phyloP scores from a whole-genome alignment of 208 protist genomes.

The Trypanosoma lewisi region DNA sequence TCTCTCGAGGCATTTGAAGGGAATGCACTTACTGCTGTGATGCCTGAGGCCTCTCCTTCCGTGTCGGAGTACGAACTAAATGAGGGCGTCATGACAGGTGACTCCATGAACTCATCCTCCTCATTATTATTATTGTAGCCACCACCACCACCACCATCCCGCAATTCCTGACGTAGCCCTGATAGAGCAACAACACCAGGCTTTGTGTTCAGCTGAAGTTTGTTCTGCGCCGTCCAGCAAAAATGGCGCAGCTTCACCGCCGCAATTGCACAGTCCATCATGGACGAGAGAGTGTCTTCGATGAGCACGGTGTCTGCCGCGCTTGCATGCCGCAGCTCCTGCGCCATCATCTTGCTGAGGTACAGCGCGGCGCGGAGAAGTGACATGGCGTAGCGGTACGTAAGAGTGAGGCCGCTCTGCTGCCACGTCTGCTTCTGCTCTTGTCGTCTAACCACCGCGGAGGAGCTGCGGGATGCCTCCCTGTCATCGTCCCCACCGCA shows the following conservation, averaged over 20 bases:
- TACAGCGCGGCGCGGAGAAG: constrained; percentile 75
- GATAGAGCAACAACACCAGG: constrained; percentile 25
- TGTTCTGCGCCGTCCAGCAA: constrained; percentile 29
- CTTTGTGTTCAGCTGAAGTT: constrained; percentile 34
- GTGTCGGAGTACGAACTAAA: not conserved
- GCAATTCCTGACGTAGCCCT: constrained; percentile 53
- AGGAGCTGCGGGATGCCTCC: not conserved
- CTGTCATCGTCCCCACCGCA: constrained; percentile 11
- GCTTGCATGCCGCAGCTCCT: constrained; percentile 54
- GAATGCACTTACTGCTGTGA: not conserved
- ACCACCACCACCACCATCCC: not conserved
- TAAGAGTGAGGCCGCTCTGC: constrained; percentile 36
- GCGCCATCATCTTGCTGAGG: constrained; percentile 57
- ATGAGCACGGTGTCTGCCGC: constrained; percentile 82
- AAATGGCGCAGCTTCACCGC: constrained; percentile 81
- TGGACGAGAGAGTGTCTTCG: constrained; percentile 81
- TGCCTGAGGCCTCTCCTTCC: not conserved
- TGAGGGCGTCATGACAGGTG: not conserved
- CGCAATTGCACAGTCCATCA: constrained; percentile 85
- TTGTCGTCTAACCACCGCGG: not conserved
- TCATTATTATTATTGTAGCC: not conserved
- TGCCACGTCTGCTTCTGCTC: constrained; percentile 13
- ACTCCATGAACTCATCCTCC: not conserved
- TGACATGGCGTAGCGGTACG: constrained; percentile 54
- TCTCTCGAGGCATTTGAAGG: not conserved